Evolutionary conservation across 148 eudicot species (phyloP).

Genomic region (Fagopyrum tataricum): DNA sequence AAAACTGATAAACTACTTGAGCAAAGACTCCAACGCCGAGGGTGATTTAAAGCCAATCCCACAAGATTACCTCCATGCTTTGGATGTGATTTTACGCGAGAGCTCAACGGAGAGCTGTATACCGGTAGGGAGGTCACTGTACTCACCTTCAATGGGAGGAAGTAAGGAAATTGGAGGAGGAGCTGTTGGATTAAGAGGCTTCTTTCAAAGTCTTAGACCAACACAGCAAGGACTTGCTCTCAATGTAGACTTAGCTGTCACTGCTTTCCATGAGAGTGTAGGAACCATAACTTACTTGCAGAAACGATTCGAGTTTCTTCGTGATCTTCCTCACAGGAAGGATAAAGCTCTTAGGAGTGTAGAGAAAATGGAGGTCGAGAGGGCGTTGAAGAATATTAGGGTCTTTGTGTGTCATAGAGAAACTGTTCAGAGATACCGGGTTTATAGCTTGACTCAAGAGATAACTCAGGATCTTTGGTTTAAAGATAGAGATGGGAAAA

Average conservation of each 20-base stretch:
- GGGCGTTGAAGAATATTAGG: slow-evolving; percentile 63
- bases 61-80: slow-evolving; percentile 86
- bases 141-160: slow-evolving; percentile 74
- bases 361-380: slow-evolving; percentile 74
- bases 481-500: slow-evolving; percentile 60
- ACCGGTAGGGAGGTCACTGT: slow-evolving; percentile 58
- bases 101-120: slow-evolving; percentile 58
- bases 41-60: slow-evolving; percentile 62
- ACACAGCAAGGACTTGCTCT: slow-evolving; percentile 94
- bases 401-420: slow-evolving; percentile 88
- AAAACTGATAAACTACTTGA: slow-evolving; percentile 48
- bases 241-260: slow-evolving; percentile 79
- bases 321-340: slow-evolving; percentile 39
- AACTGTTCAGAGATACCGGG: slow-evolving; percentile 64
- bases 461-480: slow-evolving; percentile 70
- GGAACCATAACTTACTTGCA: slow-evolving; percentile 67
- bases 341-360: slow-evolving; percentile 36
- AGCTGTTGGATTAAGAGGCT: slow-evolving; percentile 74
- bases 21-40: slow-evolving; percentile 21
- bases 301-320: slow-evolving; percentile 58
- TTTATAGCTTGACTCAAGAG: slow-evolving; percentile 72
- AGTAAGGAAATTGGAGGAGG: slow-evolving; percentile 77
- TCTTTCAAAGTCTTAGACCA: slow-evolving; percentile 87
- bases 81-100: slow-evolving; percentile 85
- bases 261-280: slow-evolving; percentile 89